phyloP scores from a whole-genome alignment of 2,329 filamentous ascomycete genomes.

The Fusarium musae region DNA sequence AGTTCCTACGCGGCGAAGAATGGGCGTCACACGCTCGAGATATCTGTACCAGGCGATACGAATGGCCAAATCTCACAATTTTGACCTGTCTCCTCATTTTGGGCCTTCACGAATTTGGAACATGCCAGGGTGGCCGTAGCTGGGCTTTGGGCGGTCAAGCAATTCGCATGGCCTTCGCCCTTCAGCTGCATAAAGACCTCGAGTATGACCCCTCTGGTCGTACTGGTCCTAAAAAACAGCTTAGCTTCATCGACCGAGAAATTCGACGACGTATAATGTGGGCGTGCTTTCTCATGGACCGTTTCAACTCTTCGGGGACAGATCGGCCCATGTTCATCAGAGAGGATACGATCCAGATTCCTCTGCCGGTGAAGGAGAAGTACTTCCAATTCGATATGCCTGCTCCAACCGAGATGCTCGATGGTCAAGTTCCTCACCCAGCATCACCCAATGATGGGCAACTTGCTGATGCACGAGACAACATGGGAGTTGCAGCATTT shows the following conservation, averaged over 20 bases:
- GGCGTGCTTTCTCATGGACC: slow-evolving; percentile 97
- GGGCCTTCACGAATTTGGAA: slow-evolving; percentile 94
- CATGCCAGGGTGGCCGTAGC: slow-evolving; percentile 93
- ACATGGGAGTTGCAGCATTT: slow-evolving; percentile 95
- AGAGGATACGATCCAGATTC: slow-evolving; percentile 88
- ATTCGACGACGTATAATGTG: slow-evolving; percentile 96
- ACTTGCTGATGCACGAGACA: slow-evolving; percentile 74
- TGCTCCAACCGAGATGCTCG: slow-evolving; percentile 84
- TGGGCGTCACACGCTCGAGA: slow-evolving; percentile 91
- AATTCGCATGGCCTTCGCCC: slow-evolving; percentile 94
- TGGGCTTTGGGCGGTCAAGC: slow-evolving; percentile 97
- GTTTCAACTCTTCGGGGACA: slow-evolving; percentile 95
- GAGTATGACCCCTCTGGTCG: slow-evolving; percentile 80
- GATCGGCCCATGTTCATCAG: slow-evolving; percentile 92
- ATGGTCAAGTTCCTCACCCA: slow-evolving; percentile 74
- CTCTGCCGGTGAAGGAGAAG: slow-evolving; percentile 89
- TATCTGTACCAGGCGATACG: slow-evolving; percentile 87
- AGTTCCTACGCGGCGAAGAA: slow-evolving; percentile 86
- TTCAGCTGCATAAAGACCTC: slow-evolving; percentile 92
- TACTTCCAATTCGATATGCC: slow-evolving; percentile 93
- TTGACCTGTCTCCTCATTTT: slow-evolving; percentile 89
- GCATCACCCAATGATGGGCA: slow-evolving; percentile 72
- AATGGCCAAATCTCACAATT: slow-evolving; percentile 96
- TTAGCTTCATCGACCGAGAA: slow-evolving; percentile 93
- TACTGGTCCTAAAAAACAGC: slow-evolving; percentile 69